A percentile compares a stretch with the other conserved stretches of the same genome.
Evolutionary conservation across 192 early-diverging fungal species (phyloP).

Genomic region (Coemansia sp.): DNA sequence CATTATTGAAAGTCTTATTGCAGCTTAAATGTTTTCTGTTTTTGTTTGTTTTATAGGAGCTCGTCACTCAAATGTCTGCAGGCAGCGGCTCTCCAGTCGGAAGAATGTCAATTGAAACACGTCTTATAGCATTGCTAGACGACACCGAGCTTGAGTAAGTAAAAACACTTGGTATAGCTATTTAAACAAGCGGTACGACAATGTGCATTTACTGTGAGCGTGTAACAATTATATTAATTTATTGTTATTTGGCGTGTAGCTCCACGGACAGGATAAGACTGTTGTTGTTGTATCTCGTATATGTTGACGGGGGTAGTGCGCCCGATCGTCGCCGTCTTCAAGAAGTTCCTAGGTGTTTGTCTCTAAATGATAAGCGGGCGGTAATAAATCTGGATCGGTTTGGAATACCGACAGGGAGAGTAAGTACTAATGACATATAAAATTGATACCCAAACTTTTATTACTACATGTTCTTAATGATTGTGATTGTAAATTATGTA

Average conservation of each 20-base stretch:
- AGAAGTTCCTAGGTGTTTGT: slow-evolving; percentile 45
- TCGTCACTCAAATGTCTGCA: slow-evolving; percentile 16
- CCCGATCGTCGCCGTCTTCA: slow-evolving; percentile 39
- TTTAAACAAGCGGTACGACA: too few relatives aligned
- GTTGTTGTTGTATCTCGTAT: slow-evolving; percentile 43
- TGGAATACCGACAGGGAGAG: slow-evolving; percentile 35
- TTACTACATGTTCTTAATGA: neutral
- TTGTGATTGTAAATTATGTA: neutral
- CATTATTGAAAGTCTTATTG: neutral
- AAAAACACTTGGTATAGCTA: neutral
- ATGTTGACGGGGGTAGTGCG: slow-evolving; percentile 27
- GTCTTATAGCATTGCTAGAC: slow-evolving; percentile 40
- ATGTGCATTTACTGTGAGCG: neutral
- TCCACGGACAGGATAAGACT: slow-evolving; percentile 37
- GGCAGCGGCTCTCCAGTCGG: slow-evolving; percentile 9
- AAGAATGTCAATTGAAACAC: slow-evolving; percentile 24
- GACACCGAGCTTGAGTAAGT: slow-evolving; percentile 37
- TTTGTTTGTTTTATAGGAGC: slow-evolving; percentile 23
- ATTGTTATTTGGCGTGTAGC: slow-evolving; percentile 11
- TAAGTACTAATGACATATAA: slow-evolving; percentile 10
- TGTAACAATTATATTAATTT: slow-evolving; percentile 2
- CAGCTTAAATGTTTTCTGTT: neutral
- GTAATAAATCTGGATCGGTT: slow-evolving; percentile 32
- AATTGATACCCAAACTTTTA: neutral
- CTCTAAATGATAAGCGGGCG: slow-evolving; percentile 38